Evolutionary conservation across 2,329 filamentous ascomycete genomes (phyloP), one percentile per base, ranked within the genome.

Genomic region (Sphaerulina vaccinii): DNA sequence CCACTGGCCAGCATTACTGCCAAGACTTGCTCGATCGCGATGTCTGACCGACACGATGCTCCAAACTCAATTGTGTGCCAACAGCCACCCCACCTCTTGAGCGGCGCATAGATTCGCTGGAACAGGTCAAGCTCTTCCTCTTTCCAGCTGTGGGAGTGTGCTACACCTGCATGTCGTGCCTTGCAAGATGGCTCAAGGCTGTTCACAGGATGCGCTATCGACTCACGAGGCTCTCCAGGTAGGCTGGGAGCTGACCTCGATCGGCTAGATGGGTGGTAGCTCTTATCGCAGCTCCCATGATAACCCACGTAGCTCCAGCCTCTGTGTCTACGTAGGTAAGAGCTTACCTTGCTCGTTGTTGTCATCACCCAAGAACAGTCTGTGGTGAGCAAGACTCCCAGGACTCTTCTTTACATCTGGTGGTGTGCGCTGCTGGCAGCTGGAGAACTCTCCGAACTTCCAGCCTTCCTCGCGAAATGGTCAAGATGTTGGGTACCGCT

Each of bases 401-500:
- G 27, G 7, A 22, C 18, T 18, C 22, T 18, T 13, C 7, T 39
- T 22, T 32, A 32, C 5, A 11, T 3, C 16, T 29, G 39, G 16
- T 11, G 23, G 35, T 24, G 22, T 32, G 35, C 23, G 45, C 45
- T 48, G 45, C 45, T 48, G 45, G 45, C 45, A 39, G 45, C 23
- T 5, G 45, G 10, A 40, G 36, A 29, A 24, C 40, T 3, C 36
- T 21, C 35, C 35, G n/a, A 11, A n/a, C 22, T 19, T 39, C 35
- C 35, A 13, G 15, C 33, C 16, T 4, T 24, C 22, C 11, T 22
- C 19, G 15, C 23, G 5, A 32, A 32, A 13, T 32, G 35, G 32
- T 49, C 48, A 59, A 44, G 18, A 64, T 65, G 57, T 45, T 58
- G 42, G 44, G 58, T 47, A 49, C 60, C 51, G 29, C 52, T 33